These are phyloP conservation scores for Trichoderma citrinoviride DNA, from an alignment of 2,329 filamentous ascomycete genomes.

Conservation along the genomic window DNA sequence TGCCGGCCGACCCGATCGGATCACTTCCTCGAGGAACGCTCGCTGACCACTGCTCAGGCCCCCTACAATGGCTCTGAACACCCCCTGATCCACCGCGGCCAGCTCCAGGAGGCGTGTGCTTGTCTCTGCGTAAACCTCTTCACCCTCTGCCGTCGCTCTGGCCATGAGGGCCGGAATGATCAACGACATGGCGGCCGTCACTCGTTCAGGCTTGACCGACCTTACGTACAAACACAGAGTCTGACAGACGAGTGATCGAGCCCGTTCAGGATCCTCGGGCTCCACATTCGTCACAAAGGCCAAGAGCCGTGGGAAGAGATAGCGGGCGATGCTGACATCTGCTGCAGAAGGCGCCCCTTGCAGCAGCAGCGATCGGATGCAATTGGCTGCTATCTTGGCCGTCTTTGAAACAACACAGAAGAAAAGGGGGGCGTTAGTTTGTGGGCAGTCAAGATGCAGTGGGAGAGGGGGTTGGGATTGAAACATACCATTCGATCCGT, in stretches of 20 bases:
- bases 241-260: conserved; percentile 67
- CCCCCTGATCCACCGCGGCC: conserved; percentile 67
- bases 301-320: conserved; percentile 72
- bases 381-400: conserved; percentile 85
- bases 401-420: conserved; percentile 52
- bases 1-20: conserved; percentile 61
- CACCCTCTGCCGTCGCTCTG: conserved; percentile 64
- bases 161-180: conserved; percentile 74
- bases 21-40: conserved; percentile 75
- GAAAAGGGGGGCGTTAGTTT: conserved; percentile 1
- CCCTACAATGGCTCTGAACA: conserved; percentile 72
- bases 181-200: conserved; percentile 65
- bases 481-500: conserved; percentile 68
- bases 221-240: conserved; percentile 71
- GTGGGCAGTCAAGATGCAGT: neutral
- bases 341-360: conserved; percentile 60
- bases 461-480: neutral
- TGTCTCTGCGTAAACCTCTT: conserved; percentile 65
- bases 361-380: conserved; percentile 79
- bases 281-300: conserved; percentile 68
- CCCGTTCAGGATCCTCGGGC: conserved; percentile 76
- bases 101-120: conserved; percentile 76
- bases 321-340: conserved; percentile 70
- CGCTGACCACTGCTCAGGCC: conserved; percentile 69
- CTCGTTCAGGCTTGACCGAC: conserved; percentile 44